These are phyloP conservation scores for Phaeomoniella chlamydospora DNA, from an alignment of 2,329 filamentous ascomycete species.

Conservation along the genomic window DNA sequence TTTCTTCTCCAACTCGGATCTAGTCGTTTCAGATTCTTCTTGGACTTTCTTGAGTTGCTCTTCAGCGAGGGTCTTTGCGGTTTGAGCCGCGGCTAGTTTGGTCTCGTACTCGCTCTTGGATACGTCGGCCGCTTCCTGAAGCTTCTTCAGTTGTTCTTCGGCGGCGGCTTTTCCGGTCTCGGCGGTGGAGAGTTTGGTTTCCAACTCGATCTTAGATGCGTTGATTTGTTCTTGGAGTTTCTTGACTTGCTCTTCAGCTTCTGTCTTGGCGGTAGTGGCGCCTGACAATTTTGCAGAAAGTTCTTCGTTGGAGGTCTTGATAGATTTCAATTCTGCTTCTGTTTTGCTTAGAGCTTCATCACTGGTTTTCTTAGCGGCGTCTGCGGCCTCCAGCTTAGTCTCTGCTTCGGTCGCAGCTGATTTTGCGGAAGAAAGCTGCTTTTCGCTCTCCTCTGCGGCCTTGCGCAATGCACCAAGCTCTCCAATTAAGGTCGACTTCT, in stretches of 20 bases:
- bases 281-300: constrained; percentile 2
- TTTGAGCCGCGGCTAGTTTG: constrained; percentile 2
- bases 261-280: constrained; percentile 2
- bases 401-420: constrained; percentile 2
- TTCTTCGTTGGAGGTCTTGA: constrained; percentile 3
- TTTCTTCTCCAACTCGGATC: constrained; percentile 2
- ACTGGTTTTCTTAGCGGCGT: constrained; percentile 2
- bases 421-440: constrained; percentile 2
- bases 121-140: not conserved
- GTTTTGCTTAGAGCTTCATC: too few species aligned
- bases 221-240: constrained; percentile 4
- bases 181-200: constrained; percentile 3
- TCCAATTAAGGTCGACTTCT: constrained; percentile 2
- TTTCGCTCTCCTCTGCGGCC: not conserved
- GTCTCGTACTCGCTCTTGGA: constrained; percentile 3
- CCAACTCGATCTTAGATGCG: constrained; percentile 3
- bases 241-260: constrained; percentile 3
- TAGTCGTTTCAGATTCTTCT: constrained; percentile 3
- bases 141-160: constrained; percentile 2
- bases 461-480: constrained; percentile 3
- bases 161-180: constrained; percentile 2
- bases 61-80: constrained; percentile 2
- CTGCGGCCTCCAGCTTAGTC: constrained; percentile 5
- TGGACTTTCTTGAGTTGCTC: constrained; percentile 5
- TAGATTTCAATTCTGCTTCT: constrained; percentile 1